Percentiles rank a stretch among this genome's conserved stretches.
Conservation (phyloP, 352 stramenopile species). For the Phytophthora citrophthora region DNA sequence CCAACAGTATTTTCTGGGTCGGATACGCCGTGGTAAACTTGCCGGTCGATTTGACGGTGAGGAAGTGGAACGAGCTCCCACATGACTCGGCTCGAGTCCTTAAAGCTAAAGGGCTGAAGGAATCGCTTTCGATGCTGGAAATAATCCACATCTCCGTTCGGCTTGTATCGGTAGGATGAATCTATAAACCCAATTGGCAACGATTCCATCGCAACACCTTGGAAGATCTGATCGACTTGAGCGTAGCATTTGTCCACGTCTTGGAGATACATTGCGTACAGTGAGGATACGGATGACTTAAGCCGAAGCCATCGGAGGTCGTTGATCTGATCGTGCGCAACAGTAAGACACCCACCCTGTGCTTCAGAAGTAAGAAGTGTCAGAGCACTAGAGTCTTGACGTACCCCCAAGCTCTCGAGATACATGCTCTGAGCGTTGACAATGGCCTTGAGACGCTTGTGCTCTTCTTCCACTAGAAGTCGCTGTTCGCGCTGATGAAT, state of each 20-base stretch:
- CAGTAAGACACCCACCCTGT: too few species aligned
- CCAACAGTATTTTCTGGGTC: slow-evolving; percentile 37
- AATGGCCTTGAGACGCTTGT: not conserved
- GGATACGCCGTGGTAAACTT: slow-evolving; percentile 13
- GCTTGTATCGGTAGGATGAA: slow-evolving; percentile 1
- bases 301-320: slow-evolving; percentile 1
- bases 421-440: not conserved
- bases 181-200: not conserved
- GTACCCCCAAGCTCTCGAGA: not conserved
- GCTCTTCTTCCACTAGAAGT: not conserved
- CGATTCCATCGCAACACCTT: slow-evolving; percentile 1
- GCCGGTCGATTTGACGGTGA: slow-evolving; percentile 18
- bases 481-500: not conserved
- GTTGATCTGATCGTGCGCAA: not conserved
- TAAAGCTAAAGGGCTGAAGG: slow-evolving; percentile 18
- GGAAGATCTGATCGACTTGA: slow-evolving; percentile 12
- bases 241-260: slow-evolving; percentile 11
- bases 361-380: too few species aligned
- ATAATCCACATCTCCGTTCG: slow-evolving; percentile 14
- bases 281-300: slow-evolving; percentile 1
- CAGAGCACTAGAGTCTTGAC: not conserved
- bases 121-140: slow-evolving; percentile 17
- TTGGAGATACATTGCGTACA: slow-evolving; percentile 14
- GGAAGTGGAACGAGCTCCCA: slow-evolving; percentile 9
- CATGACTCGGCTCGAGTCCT: slow-evolving; percentile 8